A percentile compares a stretch with the other conserved stretches of the same genome.
These are phyloP conservation scores for Tricholomella constricta DNA, from an alignment of 768 basidiomycete genomes.

Conservation along the genomic window DNA sequence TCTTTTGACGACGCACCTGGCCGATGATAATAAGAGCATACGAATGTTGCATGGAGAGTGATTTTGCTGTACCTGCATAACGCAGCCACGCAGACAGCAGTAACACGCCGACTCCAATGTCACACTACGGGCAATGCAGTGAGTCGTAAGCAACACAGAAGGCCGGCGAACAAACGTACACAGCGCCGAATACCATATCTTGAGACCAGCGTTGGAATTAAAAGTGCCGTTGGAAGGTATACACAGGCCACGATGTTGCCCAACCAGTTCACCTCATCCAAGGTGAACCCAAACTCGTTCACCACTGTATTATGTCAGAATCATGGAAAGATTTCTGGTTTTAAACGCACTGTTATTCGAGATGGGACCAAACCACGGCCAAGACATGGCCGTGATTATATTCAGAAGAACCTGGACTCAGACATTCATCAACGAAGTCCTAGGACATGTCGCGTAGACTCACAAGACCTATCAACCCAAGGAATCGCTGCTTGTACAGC, in stretches of 20 bases:
- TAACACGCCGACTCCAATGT: slow-evolving; percentile 54
- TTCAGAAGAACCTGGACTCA: slow-evolving; percentile 61
- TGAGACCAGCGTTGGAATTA: slow-evolving; percentile 58
- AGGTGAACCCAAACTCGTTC: slow-evolving; percentile 63
- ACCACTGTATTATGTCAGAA: slow-evolving; percentile 42
- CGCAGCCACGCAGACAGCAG: slow-evolving; percentile 76
- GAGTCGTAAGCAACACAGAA: not conserved
- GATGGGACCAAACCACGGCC: slow-evolving; percentile 88
- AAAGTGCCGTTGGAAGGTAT: slow-evolving; percentile 63
- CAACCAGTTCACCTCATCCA: slow-evolving; percentile 80
- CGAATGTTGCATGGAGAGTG: slow-evolving; percentile 50
- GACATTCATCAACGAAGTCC: not conserved
- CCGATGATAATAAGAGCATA: slow-evolving; percentile 72
- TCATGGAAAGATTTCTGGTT: not conserved
- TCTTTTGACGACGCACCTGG: slow-evolving; percentile 49
- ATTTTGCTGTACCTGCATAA: slow-evolving; percentile 65
- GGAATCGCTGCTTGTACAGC: slow-evolving; percentile 70
- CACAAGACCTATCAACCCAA: slow-evolving; percentile 65
- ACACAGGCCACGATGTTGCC: slow-evolving; percentile 65
- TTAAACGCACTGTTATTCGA: slow-evolving; percentile 56
- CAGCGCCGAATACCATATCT: slow-evolving; percentile 63
- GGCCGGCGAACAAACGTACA: slow-evolving; percentile 42
- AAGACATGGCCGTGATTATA: slow-evolving; percentile 62
- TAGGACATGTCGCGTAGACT: slow-evolving; percentile 17
- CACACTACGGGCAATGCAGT: slow-evolving; percentile 47